Conservation (phyloP, 2,329 filamentous ascomycete genomes). For the Venturia nashicola region DNA sequence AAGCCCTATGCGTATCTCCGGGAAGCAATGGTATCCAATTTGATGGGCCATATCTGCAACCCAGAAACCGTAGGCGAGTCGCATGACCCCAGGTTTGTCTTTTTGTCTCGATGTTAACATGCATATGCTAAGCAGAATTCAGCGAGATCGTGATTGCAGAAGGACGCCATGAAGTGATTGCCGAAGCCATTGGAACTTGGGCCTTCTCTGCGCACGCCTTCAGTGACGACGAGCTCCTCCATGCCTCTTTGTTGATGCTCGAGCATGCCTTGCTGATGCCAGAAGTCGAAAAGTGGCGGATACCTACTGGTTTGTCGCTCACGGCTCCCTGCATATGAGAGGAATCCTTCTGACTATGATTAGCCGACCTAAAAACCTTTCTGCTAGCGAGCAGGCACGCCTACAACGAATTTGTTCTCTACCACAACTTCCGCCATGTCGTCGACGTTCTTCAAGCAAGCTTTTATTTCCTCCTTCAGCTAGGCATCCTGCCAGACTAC, state of each 20-base stretch:
- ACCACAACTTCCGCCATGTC: slow-evolving; percentile 97
- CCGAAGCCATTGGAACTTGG: slow-evolving; percentile 64
- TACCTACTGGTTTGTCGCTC: slow-evolving; percentile 58
- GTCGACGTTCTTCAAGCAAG: slow-evolving; percentile 91
- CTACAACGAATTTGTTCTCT: slow-evolving; percentile 95
- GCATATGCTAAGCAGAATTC: slow-evolving; percentile 10
- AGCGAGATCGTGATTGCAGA: slow-evolving; percentile 55
- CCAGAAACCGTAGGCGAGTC: slow-evolving; percentile 49
- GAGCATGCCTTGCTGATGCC: slow-evolving; percentile 75
- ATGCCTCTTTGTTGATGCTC: slow-evolving; percentile 78
- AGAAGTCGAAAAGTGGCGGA: slow-evolving; percentile 67
- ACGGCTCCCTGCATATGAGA: slow-evolving; percentile 15
- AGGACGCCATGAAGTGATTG: slow-evolving; percentile 54
- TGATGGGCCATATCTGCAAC: slow-evolving; percentile 84
- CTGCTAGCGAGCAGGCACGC: slow-evolving; percentile 78
- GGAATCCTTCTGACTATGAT: slow-evolving; percentile 25
- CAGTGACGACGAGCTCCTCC: slow-evolving; percentile 78
- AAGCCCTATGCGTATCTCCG: slow-evolving; percentile 81
- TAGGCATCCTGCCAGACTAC: slow-evolving; percentile 64
- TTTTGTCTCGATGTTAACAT: slow-evolving; percentile 14
- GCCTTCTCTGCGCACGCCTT: slow-evolving; percentile 83
- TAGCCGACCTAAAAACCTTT: slow-evolving; percentile 73
- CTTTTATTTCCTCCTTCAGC: slow-evolving; percentile 75
- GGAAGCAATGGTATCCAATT: slow-evolving; percentile 83
- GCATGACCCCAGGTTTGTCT: slow-evolving; percentile 45